These are phyloP conservation scores for Exophiala aquamarina DNA, from an alignment of 2,329 filamentous ascomycete species.

Conservation along the genomic window DNA sequence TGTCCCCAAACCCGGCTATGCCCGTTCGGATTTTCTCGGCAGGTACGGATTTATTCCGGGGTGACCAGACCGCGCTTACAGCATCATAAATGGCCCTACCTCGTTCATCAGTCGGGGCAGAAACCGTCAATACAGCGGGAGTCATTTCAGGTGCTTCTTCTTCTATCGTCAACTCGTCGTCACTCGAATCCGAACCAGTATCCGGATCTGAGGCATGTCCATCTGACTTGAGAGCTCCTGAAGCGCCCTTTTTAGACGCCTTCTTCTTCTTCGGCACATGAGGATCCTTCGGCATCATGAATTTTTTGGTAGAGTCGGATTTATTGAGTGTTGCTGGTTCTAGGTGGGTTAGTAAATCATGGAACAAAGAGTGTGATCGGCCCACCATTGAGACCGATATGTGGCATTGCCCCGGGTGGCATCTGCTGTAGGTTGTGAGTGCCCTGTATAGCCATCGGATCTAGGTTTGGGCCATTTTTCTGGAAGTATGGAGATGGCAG, in stretches of 20 bases:
- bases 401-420: constrained; percentile 1
- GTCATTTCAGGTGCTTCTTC: constrained; percentile 54
- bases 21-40: constrained; percentile 55
- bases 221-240: constrained; percentile 12
- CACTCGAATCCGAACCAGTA: constrained; percentile 45
- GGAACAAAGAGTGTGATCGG: too few species aligned
- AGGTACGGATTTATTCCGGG: constrained; percentile 50
- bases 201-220: constrained; percentile 40
- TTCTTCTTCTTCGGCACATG: constrained; percentile 23
- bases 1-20: constrained; percentile 58
- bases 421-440: constrained; percentile 17
- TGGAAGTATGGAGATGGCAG: constrained; percentile 11
- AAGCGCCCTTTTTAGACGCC: constrained; percentile 24
- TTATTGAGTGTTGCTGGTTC: constrained; percentile 2
- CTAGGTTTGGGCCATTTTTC: constrained; percentile 18
- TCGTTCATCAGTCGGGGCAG: constrained; percentile 53
- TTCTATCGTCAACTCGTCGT: constrained; percentile 50
- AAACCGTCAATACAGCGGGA: constrained; percentile 54
- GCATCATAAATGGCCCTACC: constrained; percentile 53
- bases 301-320: constrained; percentile 3
- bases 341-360: too few species aligned
- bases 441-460: constrained; percentile 25
- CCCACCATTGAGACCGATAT: too few species aligned
- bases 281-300: constrained; percentile 7
- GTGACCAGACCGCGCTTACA: constrained; percentile 61